Conservation (phyloP, 805 yeast genomes). For the Maudiozyma serrabonitensis region DNA sequence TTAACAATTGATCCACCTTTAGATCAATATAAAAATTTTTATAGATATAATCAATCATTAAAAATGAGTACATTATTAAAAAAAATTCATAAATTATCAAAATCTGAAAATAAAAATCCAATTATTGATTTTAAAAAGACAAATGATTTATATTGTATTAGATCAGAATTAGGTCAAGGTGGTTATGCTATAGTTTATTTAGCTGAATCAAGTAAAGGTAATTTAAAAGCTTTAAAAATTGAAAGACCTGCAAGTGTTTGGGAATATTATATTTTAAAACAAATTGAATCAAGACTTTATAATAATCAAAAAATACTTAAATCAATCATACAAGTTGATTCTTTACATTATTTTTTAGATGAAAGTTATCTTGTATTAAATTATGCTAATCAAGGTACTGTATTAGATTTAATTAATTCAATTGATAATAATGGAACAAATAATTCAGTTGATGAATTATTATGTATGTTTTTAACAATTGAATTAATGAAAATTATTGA, state of each 20-base stretch:
- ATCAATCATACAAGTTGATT: conserved; percentile 42
- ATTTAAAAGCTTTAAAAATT: conserved; percentile 57
- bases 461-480: conserved; percentile 52
- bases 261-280: conserved; percentile 70
- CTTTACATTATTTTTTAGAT: conserved; percentile 48
- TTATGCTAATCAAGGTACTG: conserved; percentile 60
- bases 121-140: conserved; percentile 28
- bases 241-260: conserved; percentile 62
- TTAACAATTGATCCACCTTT: conserved; percentile 31
- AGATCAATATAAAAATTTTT: conserved; percentile 25
- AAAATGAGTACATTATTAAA: conserved; percentile 30
- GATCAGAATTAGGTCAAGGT: conserved; percentile 61
- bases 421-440: too few relatives aligned
- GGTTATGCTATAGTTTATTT: conserved; percentile 71
- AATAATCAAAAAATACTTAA: conserved; percentile 19
- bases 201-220: conserved; percentile 50
- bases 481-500: conserved; percentile 55
- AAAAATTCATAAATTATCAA: conserved; percentile 33
- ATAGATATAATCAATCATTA: conserved; percentile 24
- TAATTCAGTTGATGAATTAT: conserved; percentile 44
- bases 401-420: conserved; percentile 57
- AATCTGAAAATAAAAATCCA: conserved; percentile 28
- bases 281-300: conserved; percentile 37
- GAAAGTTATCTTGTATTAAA: conserved; percentile 62
- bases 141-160: conserved; percentile 28